Percentiles rank a stretch among this genome's conserved stretches.
phyloP scores from a whole-genome alignment of 768 basidiomycete species.

The Calocera viscosa region DNA sequence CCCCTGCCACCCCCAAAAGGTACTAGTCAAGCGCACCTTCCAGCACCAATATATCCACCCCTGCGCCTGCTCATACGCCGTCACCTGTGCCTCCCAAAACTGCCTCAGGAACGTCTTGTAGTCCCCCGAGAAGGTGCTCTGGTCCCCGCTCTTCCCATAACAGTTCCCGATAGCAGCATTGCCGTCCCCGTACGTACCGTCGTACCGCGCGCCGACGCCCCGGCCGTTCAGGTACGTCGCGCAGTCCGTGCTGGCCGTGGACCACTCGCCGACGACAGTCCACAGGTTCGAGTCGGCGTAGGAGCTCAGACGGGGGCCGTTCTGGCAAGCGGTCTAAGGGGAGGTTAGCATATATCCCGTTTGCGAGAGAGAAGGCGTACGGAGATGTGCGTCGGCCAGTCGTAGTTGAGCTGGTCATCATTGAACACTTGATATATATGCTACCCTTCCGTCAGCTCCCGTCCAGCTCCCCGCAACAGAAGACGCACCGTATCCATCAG shows the following conservation, averaged over 20 bases:
- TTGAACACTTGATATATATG: conserved; percentile 67
- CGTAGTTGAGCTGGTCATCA: conserved; percentile 34
- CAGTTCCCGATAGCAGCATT: conserved; percentile 52
- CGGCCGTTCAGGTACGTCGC: conserved; percentile 73
- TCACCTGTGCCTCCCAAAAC: conserved; percentile 75
- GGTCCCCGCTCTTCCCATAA: conserved; percentile 51
- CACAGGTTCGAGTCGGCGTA: conserved; percentile 29
- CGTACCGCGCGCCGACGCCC: conserved; percentile 55
- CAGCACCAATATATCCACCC: conserved; percentile 8
- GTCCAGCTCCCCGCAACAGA: neutral
- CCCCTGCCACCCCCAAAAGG: neutral
- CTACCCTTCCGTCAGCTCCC: neutral
- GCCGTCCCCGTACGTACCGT: conserved; percentile 20
- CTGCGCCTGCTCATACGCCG: conserved; percentile 54
- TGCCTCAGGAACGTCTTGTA: conserved; percentile 76
- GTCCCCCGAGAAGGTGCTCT: conserved; percentile 48
- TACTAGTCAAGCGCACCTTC: neutral
- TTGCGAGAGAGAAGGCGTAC: neutral
- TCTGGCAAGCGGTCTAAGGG: conserved; percentile 37
- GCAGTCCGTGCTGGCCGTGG: conserved; percentile 60
- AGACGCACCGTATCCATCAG: conserved; percentile 37
- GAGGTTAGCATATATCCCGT: too few species aligned
- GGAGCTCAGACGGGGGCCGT: conserved; percentile 20
- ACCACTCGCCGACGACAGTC: conserved; percentile 76
- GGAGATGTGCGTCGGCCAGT: conserved; percentile 44